Evolutionary conservation across 805 yeast species (phyloP).

Genomic region (Kuraishia piskuri): DNA sequence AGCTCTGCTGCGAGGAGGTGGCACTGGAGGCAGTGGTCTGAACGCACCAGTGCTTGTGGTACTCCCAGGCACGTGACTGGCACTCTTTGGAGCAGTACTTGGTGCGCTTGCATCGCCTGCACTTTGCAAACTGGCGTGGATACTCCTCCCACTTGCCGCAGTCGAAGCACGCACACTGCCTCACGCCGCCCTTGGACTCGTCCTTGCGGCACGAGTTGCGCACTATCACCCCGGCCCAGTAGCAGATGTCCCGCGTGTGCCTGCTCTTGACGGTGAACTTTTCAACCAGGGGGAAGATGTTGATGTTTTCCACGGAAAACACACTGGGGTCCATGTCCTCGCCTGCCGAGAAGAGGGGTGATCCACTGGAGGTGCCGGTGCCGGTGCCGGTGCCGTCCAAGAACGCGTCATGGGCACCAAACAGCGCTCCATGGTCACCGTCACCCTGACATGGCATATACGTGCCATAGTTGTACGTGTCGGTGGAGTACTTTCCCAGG

Average conservation of each 20-base stretch:
- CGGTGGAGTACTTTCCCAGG: neutral
- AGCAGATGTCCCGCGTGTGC: constrained; percentile 72
- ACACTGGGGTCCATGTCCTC: constrained; percentile 28
- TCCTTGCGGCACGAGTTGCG: constrained; percentile 91
- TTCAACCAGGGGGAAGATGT: constrained; percentile 87
- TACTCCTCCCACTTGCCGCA: constrained; percentile 92
- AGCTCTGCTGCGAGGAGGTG: constrained; percentile 7
- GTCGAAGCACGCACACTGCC: constrained; percentile 89
- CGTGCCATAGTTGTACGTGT: neutral
- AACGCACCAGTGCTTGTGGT: constrained; percentile 92
- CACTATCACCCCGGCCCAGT: constrained; percentile 98
- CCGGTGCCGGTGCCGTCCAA: constrained; percentile 11
- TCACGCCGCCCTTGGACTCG: constrained; percentile 76
- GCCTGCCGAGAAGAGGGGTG: neutral
- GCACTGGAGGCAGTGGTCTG: constrained; percentile 25
- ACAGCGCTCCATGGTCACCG: too few relatives aligned
- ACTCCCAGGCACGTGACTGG: constrained; percentile 86
- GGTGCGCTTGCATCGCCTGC: constrained; percentile 88
- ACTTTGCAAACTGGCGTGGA: constrained; percentile 91
- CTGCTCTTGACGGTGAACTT: constrained; percentile 64
- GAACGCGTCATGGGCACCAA: neutral
- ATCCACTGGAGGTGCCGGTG: neutral
- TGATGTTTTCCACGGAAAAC: constrained; percentile 41
- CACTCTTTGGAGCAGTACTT: constrained; percentile 92
- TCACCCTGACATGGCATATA: too few relatives aligned